A percentile compares a stretch with the other conserved stretches of the same genome.
Evolutionary conservation across 192 early-diverging fungal species (phyloP).

Genomic region (Rhizoclosmatium sp.): DNA sequence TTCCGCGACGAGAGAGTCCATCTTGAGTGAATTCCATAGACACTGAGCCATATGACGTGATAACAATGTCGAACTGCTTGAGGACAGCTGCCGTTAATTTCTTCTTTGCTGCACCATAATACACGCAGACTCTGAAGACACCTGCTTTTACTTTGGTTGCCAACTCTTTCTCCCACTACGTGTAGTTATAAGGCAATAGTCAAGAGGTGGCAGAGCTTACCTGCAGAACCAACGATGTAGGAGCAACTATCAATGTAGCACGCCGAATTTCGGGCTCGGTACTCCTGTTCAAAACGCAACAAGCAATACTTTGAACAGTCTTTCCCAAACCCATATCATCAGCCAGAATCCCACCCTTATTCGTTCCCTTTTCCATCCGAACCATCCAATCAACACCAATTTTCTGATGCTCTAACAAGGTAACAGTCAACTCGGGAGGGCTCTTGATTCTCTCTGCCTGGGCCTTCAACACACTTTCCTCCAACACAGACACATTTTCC

Average conservation of each 20-base stretch:
- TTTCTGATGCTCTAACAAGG: constrained; percentile 56
- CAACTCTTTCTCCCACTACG: constrained; percentile 71
- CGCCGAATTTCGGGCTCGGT: constrained; percentile 60
- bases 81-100: constrained; percentile 53
- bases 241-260: constrained; percentile 73
- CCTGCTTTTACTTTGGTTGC: constrained; percentile 59
- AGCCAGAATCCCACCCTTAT: constrained; percentile 49
- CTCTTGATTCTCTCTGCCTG: constrained; percentile 24
- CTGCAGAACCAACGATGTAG: constrained; percentile 72
- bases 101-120: constrained; percentile 61
- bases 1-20: constrained; percentile 16
- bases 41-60: constrained; percentile 48
- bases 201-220: no score
- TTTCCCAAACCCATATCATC: constrained; percentile 65
- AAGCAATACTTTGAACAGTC: constrained; percentile 77
- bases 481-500: constrained; percentile 44
- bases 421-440: constrained; percentile 40
- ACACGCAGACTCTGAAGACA: constrained; percentile 63
- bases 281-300: constrained; percentile 60
- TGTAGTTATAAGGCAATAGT: no score
- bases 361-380: constrained; percentile 43
- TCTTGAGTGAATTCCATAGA: constrained; percentile 47
- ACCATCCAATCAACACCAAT: constrained; percentile 52
- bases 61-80: constrained; percentile 52
- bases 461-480: constrained; percentile 36